Evolutionary conservation across 331 rosid species (phyloP), one percentile per base, ranked within the genome.

Genomic region (Erythrophleum ivorense): DNA sequence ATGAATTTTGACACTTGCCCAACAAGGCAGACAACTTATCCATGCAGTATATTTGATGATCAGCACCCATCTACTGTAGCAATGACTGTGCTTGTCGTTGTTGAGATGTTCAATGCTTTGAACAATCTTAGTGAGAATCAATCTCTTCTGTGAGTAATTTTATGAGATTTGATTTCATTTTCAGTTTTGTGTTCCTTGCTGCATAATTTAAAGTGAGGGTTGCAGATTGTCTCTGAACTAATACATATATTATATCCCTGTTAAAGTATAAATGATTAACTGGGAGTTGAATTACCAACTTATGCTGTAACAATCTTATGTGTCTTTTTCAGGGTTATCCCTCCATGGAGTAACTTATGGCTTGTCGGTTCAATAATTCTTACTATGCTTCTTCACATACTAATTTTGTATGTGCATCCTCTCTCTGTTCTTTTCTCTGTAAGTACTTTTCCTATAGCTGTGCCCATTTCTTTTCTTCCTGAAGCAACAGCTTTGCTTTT

Each of bases 331-430:
- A 95, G 98, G 85, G 97, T 93, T 72, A 91, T 95, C 84, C 98
- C 97, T 84, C 99, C 99, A 38, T 91, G 99, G 98, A 95, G 98
- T 88, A 95, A 95, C 78, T 53, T 91, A 83, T 95, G 99, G 99
- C 99, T 95, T 70, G 93, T 93, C 80, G 99, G 78, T 83, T 95
- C 99, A 48, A 95, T 95, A 85, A 81, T 95, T 78, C 60, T 95
- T 58, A 95, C 99, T 9, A 87, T 95, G 97, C 85, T 93, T 78
- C 97, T 95, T 83, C 99, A 95, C 84, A 40, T 84, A 7, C 91
- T 95, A 59, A 92, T 95, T 83, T 83, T 95, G 71, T 95, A 95
- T 76, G 92, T 95, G 84, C 98, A n/a, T 67, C 99, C 99, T 19
- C 94, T 95, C 52, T 90, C 99, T 0, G 80, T 89, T 89, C 97